Conservation (phyloP, 1,284 basidiomycete genomes). For the Malassezia restricta region DNA sequence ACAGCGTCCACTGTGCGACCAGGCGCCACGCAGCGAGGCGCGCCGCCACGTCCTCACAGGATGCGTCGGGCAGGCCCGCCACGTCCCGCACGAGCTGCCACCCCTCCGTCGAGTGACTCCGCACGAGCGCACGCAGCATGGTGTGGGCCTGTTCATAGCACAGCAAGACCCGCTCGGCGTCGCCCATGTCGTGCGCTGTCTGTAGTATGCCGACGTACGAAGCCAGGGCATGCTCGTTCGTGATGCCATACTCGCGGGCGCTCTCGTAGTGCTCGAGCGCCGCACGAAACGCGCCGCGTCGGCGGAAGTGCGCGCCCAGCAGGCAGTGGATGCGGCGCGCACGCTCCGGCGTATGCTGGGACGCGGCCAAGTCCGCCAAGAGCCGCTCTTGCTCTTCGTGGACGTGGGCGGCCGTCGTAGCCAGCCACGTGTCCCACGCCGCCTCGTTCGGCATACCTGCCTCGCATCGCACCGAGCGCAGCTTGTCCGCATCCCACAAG, state of each 20-base stretch:
- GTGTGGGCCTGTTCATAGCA: conserved; percentile 83
- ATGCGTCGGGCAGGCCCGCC: neutral
- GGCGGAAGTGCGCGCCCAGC: conserved; percentile 62
- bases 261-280: conserved; percentile 69
- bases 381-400: conserved; percentile 59
- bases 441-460: neutral
- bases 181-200: conserved; percentile 67
- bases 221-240: conserved; percentile 69
- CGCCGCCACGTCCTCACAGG: neutral
- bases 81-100: conserved; percentile 16
- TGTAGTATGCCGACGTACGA: conserved; percentile 49
- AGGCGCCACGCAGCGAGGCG: conserved; percentile 5
- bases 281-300: conserved; percentile 57
- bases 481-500: conserved; percentile 7
- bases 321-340: conserved; percentile 79
- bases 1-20: conserved; percentile 21
- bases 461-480: too few species aligned
- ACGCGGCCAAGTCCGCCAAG: conserved; percentile 76
- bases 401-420: conserved; percentile 56
- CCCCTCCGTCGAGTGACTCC: conserved; percentile 18
- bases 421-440: conserved; percentile 54
- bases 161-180: conserved; percentile 67
- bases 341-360: conserved; percentile 88
- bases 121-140: conserved; percentile 57
- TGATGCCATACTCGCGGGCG: conserved; percentile 72